Base-by-base conservation (phyloP, 306 rosid species). In the Senna tora region DNA sequence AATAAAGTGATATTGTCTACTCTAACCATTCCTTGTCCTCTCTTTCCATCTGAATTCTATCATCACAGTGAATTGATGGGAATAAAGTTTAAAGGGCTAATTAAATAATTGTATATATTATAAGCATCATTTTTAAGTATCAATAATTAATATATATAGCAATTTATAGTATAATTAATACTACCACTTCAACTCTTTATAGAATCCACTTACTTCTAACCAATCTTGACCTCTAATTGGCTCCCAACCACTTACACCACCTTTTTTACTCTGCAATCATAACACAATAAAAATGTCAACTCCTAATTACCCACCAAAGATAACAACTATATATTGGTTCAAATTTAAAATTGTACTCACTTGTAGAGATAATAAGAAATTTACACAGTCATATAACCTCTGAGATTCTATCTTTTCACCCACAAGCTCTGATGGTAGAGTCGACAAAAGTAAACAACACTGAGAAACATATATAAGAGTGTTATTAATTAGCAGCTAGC, bases 151-250 rank as follows among this genome's bases (percentile, higher is more conserved):
- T n/a, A n/a, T n/a, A n/a, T n/a, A n/a, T n/a, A n/a, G n/a, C n/a
- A n/a, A n/a, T n/a, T n/a, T n/a, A n/a, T n/a, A n/a, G n/a, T n/a
- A n/a, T n/a, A n/a, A n/a, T n/a, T n/a, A n/a, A n/a, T n/a, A n/a
- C n/a, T n/a, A n/a, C n/a, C n/a, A n/a, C n/a, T n/a, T n/a, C n/a
- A n/a, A n/a, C n/a, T n/a, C n/a, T n/a, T n/a, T n/a, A n/a, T n/a
- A n/a, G n/a, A n/a, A n/a, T n/a, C n/a, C n/a, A n/a, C 73, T 69
- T 69, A 84, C 87, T 65, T 84, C 88, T 28, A 84, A 67, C 88
- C 83, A 84, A 0, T 77, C 76, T 45, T 70, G 67, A 22, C 71
- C 83, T 52, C 81, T 67, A 46, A 78, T 75, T 16, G 83, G 85
- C 41, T 85, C 86, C 87, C 60, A 54, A 11, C 12, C 60, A 9